Base-by-base conservation (phyloP, 2,329 filamentous ascomycete genomes). In the Botryotinia convoluta region DNA sequence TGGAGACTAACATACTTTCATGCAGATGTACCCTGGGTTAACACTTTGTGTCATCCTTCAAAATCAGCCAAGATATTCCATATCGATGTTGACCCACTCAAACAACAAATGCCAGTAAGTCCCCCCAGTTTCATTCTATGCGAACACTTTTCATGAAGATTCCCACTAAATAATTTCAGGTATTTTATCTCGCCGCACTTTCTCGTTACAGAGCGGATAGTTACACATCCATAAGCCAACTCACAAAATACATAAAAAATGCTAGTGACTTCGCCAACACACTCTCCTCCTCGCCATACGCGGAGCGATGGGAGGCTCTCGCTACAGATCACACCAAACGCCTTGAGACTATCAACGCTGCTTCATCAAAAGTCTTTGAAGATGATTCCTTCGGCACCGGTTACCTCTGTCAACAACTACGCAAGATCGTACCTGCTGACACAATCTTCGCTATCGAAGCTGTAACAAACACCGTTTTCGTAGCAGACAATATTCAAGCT, bases 1-100 rank as follows among this genome's bases (percentile, higher is more conserved):
- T 29, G 10, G 14, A 54, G 37, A 48, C 62, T 67, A 26, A 64
- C 26, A 57, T 42, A 29, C 3, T 42, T 57, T 65, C 14, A 39
- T 1, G 54, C 29, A 80, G 95, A 98, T 79, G 94, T 97, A 0
- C 95, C 95, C 0, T 98, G 94, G 94, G 94, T 98, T 72, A 90
- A 91, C n/a, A 96, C 93, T 0, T 89, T 90, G 26, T 90, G 88
- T 81, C 85, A 85, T 76, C 90, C 90, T 0, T 81, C 81, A 1
- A 81, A 83, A 3, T 84, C 86, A 26, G 86, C 87, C 32, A 85
- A 84, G 75, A 83, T 92, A 72, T 91, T 88, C 82, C 90, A 92
- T 77, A 85, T 92, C 61, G 90, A 92, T 76, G 84, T 90, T 65
- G 90, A 92, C 76, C 89, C 90, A 1, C 82, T 91, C 37, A 92